These are phyloP conservation scores for Penicillium psychrosexuale DNA, from an alignment of 2,329 filamentous ascomycete genomes.

Conservation along the genomic window DNA sequence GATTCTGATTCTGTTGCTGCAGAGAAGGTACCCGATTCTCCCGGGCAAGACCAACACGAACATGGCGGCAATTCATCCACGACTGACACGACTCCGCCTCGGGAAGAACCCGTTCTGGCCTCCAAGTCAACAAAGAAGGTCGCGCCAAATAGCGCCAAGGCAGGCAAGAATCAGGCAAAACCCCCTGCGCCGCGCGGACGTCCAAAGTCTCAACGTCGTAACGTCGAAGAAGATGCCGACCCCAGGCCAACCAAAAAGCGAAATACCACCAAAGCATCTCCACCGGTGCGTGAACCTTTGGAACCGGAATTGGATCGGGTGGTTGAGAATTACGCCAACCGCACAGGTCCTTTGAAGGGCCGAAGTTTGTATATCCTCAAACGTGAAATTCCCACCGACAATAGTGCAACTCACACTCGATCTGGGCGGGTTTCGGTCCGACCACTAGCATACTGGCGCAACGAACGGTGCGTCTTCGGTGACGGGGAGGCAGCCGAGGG, in stretches of 20 bases:
- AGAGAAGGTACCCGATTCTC: conserved; percentile 10
- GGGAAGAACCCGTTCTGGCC: conserved; percentile 11
- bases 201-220: conserved; percentile 27
- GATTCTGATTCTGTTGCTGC: conserved; percentile 15
- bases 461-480: conserved; percentile 72
- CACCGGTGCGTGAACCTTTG: conserved; percentile 25
- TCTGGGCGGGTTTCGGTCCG: conserved; percentile 75
- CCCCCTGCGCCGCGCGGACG: conserved; percentile 30
- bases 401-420: conserved; percentile 61
- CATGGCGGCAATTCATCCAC: conserved; percentile 19
- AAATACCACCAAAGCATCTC: conserved; percentile 24
- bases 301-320: conserved; percentile 42
- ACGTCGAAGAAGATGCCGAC: conserved; percentile 20
- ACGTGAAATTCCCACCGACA: conserved; percentile 52
- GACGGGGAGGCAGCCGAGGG: conserved; percentile 56
- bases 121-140: conserved; percentile 22
- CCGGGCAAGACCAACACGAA: conserved; percentile 15
- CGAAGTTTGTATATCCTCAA: conserved; percentile 52
- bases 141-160: conserved; percentile 15
- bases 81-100: conserved; percentile 11
- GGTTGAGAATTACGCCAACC: conserved; percentile 44
- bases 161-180: conserved; percentile 23
- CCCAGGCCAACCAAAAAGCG: conserved; percentile 33
- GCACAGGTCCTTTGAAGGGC: conserved; percentile 46
- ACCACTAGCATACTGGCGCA: conserved; percentile 82